phyloP scores from a whole-genome alignment of 2,329 filamentous ascomycete species.

The Fusarium sp. region DNA sequence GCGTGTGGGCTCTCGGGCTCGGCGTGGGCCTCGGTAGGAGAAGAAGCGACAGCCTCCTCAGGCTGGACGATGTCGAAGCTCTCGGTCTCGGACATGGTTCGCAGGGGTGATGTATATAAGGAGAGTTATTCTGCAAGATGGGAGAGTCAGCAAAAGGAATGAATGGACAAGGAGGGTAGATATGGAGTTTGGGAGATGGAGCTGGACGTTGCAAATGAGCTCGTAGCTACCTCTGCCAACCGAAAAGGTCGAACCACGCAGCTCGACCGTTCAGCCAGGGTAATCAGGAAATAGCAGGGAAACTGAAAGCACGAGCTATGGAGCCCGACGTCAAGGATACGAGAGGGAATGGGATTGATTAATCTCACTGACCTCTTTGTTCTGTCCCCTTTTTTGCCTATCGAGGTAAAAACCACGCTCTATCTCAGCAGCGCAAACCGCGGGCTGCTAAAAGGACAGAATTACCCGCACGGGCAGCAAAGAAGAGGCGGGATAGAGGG shows the following conservation, averaged over 20 bases:
- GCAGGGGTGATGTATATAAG: constrained; percentile 19
- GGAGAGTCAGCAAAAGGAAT: constrained; percentile 5
- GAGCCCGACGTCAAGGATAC: constrained; percentile 17
- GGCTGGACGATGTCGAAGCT: constrained; percentile 57
- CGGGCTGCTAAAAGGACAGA: constrained; percentile 1
- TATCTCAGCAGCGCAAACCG: constrained; percentile 16
- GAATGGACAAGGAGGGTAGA: neutral
- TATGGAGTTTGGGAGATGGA: constrained; percentile 7
- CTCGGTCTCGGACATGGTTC: constrained; percentile 60
- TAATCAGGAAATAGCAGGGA: constrained; percentile 10
- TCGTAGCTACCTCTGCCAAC: neutral
- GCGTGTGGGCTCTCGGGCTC: constrained; percentile 42
- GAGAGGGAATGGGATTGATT: constrained; percentile 24
- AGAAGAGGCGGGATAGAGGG: constrained; percentile 25
- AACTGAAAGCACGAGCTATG: constrained; percentile 10
- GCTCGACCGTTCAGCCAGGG: constrained; percentile 17
- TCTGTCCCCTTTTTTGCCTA: constrained; percentile 31
- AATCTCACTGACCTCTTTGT: constrained; percentile 24
- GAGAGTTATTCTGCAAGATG: constrained; percentile 17
- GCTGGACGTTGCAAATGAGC: constrained; percentile 9
- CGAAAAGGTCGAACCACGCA: constrained; percentile 13
- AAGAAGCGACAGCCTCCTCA: constrained; percentile 52
- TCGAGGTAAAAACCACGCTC: constrained; percentile 30
- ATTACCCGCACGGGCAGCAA: constrained; percentile 1
- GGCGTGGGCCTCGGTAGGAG: constrained; percentile 43